Conservation (phyloP, 441 rosid species). For the Gossypium gossypioides region DNA sequence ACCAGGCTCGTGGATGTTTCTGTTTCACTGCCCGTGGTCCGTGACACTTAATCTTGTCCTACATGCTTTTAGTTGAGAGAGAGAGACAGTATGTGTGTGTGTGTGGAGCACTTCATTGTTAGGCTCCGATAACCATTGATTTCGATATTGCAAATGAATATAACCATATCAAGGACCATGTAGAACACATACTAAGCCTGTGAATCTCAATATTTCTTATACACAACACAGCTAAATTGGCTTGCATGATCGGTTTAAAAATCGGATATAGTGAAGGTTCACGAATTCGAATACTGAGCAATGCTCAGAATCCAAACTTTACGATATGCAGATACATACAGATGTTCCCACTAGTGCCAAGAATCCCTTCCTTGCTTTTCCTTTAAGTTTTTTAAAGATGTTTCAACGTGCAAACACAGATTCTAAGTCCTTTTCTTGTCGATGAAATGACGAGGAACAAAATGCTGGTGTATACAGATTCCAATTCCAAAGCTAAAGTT, state of each 20-base stretch:
- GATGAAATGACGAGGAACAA: neutral
- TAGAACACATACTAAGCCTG: neutral
- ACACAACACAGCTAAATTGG: neutral
- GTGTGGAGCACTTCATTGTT: neutral
- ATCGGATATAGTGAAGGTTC: neutral
- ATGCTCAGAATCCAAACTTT: neutral
- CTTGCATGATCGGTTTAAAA: neutral
- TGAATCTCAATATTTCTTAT: neutral
- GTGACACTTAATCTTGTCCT: conserved; percentile 13
- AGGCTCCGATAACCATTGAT: neutral
- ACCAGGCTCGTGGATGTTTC: conserved; percentile 44
- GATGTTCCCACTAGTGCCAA: neutral
- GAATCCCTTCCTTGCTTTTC: neutral
- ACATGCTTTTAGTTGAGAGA: neutral
- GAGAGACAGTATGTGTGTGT: neutral
- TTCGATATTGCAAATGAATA: neutral
- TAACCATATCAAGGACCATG: neutral
- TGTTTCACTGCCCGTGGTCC: conserved; percentile 58
- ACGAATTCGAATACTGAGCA: neutral
- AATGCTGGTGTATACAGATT: neutral
- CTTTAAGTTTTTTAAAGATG: neutral
- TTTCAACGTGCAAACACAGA: neutral
- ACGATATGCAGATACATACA: neutral
- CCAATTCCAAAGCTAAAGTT: neutral
- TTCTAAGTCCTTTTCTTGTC: neutral